Evolutionary conservation across 257 asterid species (phyloP).

Genomic region (Solanum pennellii): DNA sequence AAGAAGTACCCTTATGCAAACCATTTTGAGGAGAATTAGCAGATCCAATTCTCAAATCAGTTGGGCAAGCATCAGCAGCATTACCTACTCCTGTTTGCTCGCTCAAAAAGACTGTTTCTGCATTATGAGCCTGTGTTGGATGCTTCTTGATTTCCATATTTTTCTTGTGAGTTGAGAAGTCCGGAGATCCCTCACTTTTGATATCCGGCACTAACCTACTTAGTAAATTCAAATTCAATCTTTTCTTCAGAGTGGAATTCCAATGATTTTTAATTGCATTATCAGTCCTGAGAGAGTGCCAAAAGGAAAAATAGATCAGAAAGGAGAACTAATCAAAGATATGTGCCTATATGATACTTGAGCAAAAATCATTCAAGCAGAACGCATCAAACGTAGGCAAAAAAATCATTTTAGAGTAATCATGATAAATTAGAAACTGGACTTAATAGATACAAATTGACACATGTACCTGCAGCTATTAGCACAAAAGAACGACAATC

Average conservation of each 20-base stretch:
- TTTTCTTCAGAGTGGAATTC: conserved; percentile 61
- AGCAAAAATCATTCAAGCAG: background rate
- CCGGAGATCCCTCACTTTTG: conserved; percentile 9
- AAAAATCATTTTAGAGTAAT: background rate
- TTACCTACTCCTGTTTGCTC: conserved; percentile 9
- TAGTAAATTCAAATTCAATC: conserved; percentile 33
- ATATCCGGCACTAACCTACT: conserved; percentile 12
- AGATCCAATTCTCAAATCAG: conserved; percentile 26
- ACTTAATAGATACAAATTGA: background rate
- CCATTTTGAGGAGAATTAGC: conserved; percentile 4
- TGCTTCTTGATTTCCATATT: conserved; percentile 9
- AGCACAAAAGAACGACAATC: background rate
- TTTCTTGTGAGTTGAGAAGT: conserved; percentile 8
- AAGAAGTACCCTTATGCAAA: conserved; percentile 14
- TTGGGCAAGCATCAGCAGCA: conserved; percentile 26
- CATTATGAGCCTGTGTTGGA: conserved; percentile 2
- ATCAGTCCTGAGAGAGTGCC: conserved; percentile 43
- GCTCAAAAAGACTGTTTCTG: background rate
- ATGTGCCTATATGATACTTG: background rate
- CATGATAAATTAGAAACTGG: background rate
- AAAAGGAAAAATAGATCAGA: background rate
- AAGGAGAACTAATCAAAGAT: background rate
- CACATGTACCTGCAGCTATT: background rate
- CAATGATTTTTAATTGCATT: conserved; percentile 79
- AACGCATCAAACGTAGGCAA: background rate